Percentiles rank a stretch among this genome's conserved stretches.
These are phyloP conservation scores for Pluteus cervinus DNA, from an alignment of 768 basidiomycete species.

Conservation along the genomic window DNA sequence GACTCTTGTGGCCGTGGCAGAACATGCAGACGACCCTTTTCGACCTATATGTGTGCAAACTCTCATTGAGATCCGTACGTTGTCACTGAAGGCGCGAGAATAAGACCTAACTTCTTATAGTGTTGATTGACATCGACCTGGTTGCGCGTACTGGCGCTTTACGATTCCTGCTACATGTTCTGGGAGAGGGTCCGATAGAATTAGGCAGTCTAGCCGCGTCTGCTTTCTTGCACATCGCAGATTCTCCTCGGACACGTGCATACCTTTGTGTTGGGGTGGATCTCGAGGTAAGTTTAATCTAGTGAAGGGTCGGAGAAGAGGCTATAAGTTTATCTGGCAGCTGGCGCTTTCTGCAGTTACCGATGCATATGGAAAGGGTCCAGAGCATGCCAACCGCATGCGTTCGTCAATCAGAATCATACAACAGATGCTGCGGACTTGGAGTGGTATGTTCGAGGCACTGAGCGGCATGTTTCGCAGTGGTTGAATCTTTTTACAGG, in stretches of 20 bases:
- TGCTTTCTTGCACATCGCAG: constrained; percentile 77
- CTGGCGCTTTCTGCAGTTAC: constrained; percentile 86
- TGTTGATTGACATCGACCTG: constrained; percentile 82
- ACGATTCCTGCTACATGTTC: constrained; percentile 75
- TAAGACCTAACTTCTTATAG: constrained; percentile 32
- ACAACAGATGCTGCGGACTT: constrained; percentile 79
- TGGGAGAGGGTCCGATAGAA: constrained; percentile 88
- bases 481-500: constrained; percentile 34
- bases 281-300: constrained; percentile 62
- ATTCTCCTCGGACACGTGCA: constrained; percentile 76
- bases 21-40: constrained; percentile 89
- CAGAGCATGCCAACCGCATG: constrained; percentile 76
- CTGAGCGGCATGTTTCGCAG: background rate
- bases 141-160: constrained; percentile 79
- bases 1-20: constrained; percentile 88
- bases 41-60: constrained; percentile 79
- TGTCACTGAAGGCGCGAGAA: background rate
- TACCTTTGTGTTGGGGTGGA: constrained; percentile 80
- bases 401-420: constrained; percentile 73
- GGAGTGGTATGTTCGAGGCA: constrained; percentile 68
- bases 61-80: constrained; percentile 82
- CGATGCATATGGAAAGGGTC: constrained; percentile 83
- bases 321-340: constrained; percentile 33
- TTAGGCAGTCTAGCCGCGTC: constrained; percentile 73
- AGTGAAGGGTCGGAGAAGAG: background rate